These are phyloP conservation scores for Kuraishia capsulata DNA, from an alignment of 805 yeast species.

Conservation along the genomic window DNA sequence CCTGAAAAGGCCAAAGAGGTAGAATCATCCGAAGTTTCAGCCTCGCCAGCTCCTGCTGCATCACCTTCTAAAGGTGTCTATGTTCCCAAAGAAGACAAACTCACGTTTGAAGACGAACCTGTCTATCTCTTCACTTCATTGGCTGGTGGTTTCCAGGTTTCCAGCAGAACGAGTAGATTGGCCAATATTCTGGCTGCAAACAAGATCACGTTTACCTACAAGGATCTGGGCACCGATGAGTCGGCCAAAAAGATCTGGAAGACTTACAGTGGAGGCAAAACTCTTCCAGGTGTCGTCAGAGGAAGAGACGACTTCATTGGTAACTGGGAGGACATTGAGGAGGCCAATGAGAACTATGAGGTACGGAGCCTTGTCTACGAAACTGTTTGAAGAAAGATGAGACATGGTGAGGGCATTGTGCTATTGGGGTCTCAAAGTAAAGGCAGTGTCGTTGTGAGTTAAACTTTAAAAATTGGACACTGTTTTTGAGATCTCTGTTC, in stretches of 20 bases:
- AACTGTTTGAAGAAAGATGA: constrained; percentile 44
- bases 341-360: constrained; percentile 73
- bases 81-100: constrained; percentile 22
- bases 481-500: not conserved
- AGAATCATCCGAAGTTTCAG: no score
- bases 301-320: constrained; percentile 78
- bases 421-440: not conserved
- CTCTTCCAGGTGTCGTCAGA: constrained; percentile 79
- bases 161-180: constrained; percentile 67
- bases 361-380: constrained; percentile 59
- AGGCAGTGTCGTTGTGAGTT: no score
- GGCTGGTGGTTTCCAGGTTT: constrained; percentile 80
- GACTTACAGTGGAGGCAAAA: constrained; percentile 60
- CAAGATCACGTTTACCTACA: constrained; percentile 52
- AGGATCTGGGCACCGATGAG: constrained; percentile 83
- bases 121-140: constrained; percentile 76
- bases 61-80: constrained; percentile 15
- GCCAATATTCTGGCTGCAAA: constrained; percentile 70
- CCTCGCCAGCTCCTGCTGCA: constrained; percentile 2
- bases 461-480: not conserved
- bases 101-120: constrained; percentile 42
- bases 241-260: constrained; percentile 82
- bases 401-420: not conserved
- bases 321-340: constrained; percentile 77
- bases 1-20: not conserved